Conservation (phyloP, 257 asterid genomes). For the Rhazya stricta region DNA sequence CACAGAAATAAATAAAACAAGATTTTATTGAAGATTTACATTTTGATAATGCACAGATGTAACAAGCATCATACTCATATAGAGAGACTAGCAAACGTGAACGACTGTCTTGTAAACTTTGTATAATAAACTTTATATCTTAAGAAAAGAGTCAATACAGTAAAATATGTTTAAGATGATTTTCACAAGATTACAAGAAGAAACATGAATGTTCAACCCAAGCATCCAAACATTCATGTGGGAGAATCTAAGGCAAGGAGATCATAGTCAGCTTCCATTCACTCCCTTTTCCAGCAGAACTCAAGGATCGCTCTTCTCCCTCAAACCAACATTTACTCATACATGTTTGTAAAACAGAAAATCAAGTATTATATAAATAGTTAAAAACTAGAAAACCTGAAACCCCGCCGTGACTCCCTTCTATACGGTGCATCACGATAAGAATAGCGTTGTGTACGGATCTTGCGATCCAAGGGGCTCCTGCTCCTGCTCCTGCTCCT, state of each 20-base stretch:
- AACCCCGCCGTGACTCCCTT: constrained; percentile 76
- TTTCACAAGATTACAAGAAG: constrained; percentile 2
- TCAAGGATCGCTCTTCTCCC: constrained; percentile 26
- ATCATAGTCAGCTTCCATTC: constrained; percentile 21
- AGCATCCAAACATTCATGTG: constrained; percentile 16
- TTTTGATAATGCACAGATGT: background rate
- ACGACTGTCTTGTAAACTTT: background rate
- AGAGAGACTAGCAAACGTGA: background rate
- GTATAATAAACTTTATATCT: background rate
- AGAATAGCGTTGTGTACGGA: constrained; percentile 71
- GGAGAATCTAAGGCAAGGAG: constrained; percentile 1
- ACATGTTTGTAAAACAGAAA: constrained; percentile 28
- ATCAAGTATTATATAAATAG: constrained; percentile 33
- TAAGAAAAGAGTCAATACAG: too few relatives aligned
- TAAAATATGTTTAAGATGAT: background rate
- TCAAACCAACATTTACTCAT: constrained; percentile 32
- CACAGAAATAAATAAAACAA: background rate
- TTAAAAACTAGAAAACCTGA: constrained; percentile 75
- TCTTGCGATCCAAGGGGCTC: constrained; percentile 94
- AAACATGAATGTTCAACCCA: constrained; percentile 6
- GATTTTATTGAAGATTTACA: background rate
- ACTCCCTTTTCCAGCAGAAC: constrained; percentile 23
- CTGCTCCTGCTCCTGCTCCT: constrained; percentile 79
- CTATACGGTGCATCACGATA: constrained; percentile 95
- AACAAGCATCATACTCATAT: background rate